Percentiles rank a stretch among this genome's conserved stretches.
Evolutionary conservation across 2,329 filamentous ascomycete species (phyloP).

Genomic region (Dactylellina sp.): DNA sequence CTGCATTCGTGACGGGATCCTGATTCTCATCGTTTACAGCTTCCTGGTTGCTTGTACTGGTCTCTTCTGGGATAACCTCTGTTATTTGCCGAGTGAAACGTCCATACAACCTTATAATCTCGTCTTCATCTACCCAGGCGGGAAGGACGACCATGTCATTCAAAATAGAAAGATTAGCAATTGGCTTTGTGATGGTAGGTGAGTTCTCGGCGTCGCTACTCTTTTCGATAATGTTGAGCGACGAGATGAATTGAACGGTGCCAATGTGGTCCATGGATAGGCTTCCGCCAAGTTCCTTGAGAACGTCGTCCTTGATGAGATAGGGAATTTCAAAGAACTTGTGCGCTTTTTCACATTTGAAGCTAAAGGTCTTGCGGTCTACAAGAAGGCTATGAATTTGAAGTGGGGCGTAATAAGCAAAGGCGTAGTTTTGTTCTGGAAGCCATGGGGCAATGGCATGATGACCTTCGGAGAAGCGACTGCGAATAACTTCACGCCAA

Average conservation of each 20-base stretch:
- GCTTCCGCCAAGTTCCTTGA: conserved; percentile 9
- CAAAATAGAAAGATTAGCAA: conserved; percentile 35
- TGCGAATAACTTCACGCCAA: conserved; percentile 42
- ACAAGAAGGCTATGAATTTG: conserved; percentile 37
- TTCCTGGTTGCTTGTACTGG: background rate
- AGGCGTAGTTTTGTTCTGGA: conserved; percentile 32
- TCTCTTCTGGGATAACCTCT: background rate
- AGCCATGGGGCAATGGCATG: conserved; percentile 38
- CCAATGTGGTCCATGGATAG: conserved; percentile 4
- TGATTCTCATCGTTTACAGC: background rate
- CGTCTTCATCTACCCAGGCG: conserved; percentile 26
- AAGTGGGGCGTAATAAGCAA: conserved; percentile 34
- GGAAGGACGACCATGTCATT: conserved; percentile 43
- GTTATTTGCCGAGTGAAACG: conserved; percentile 16
- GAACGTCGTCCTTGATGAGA: conserved; percentile 15
- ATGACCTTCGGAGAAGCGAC: conserved; percentile 11
- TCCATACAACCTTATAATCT: conserved; percentile 36
- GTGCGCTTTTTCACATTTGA: conserved; percentile 32
- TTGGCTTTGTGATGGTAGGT: background rate
- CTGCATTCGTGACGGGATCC: background rate
- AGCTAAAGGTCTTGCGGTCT: conserved; percentile 21
- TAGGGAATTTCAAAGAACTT: background rate
- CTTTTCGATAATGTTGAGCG: conserved; percentile 38
- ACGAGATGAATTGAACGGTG: conserved; percentile 14
- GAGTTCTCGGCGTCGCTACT: background rate